Evolutionary conservation across 352 stramenopile species (phyloP).

Genomic region (Globisporangium spinosum): DNA sequence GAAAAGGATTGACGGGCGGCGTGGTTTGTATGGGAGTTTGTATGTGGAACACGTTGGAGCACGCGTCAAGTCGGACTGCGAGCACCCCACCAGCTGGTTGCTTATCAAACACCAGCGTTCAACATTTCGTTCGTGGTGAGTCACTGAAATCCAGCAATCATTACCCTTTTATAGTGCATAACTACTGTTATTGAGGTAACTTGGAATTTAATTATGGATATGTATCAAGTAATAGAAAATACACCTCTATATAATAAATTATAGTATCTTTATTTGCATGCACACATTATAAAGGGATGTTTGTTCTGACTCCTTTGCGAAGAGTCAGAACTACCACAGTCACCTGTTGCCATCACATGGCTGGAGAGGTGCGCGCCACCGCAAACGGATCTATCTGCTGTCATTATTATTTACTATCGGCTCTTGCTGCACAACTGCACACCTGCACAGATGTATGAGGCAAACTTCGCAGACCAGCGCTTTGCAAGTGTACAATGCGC

Average conservation of each 20-base stretch:
- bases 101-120: conserved; percentile 2
- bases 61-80: conserved; percentile 7
- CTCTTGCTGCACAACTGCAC: not conserved
- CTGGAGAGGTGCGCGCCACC: conserved; percentile 5
- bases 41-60: not conserved
- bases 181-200: not conserved
- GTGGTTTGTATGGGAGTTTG: not conserved
- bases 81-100: conserved; percentile 9
- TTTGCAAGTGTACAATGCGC: not conserved
- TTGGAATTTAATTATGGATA: not conserved
- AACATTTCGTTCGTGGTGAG: not conserved
- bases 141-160: not conserved
- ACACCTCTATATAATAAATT: not conserved
- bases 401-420: not conserved
- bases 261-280: not conserved
- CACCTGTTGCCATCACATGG: not conserved
- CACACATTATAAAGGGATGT: not conserved
- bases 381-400: conserved; percentile 8
- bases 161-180: not conserved
- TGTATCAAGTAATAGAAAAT: not conserved
- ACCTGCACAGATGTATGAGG: not conserved
- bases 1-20: not conserved
- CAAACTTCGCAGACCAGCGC: not conserved
- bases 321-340: conserved; percentile 1
- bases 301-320: conserved; percentile 8